phyloP scores from a whole-genome alignment of 805 yeast species.

The Candida glaebosa region DNA sequence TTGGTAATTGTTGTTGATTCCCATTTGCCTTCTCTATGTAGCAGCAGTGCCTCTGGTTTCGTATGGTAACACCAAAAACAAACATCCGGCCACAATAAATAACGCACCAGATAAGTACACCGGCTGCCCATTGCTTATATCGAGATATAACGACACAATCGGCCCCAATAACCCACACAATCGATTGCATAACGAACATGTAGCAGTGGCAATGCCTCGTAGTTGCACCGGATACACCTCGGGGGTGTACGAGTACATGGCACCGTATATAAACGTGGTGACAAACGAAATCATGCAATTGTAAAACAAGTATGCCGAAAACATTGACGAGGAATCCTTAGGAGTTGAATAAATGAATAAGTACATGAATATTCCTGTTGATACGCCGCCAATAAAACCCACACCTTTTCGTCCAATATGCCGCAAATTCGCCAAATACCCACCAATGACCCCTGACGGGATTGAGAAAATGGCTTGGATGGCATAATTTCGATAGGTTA shows the following conservation, averaged over 20 bases:
- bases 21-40: background rate
- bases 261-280: constrained; percentile 40
- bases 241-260: constrained; percentile 11
- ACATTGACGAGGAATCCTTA: constrained; percentile 25
- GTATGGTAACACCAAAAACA: constrained; percentile 17
- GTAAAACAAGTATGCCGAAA: constrained; percentile 31
- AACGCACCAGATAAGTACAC: constrained; percentile 11
- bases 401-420: constrained; percentile 50
- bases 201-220: constrained; percentile 11
- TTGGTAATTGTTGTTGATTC: background rate
- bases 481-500: constrained; percentile 18
- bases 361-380: constrained; percentile 50
- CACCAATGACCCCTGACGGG: constrained; percentile 18
- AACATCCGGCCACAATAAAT: constrained; percentile 18
- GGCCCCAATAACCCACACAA: constrained; percentile 28
- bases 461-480: constrained; percentile 16
- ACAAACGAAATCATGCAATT: constrained; percentile 32
- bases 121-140: constrained; percentile 11
- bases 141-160: constrained; percentile 7
- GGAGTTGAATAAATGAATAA: constrained; percentile 49
- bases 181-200: constrained; percentile 19
- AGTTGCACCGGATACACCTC: constrained; percentile 11
- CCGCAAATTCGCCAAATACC: constrained; percentile 11
- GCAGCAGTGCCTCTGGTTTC: constrained; percentile 12
- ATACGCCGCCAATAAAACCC: constrained; percentile 44